Evolutionary conservation across 371 early-diverging fungal species (phyloP), one percentile per base, ranked within the genome.

Genomic region (Mucor plumbeus): DNA sequence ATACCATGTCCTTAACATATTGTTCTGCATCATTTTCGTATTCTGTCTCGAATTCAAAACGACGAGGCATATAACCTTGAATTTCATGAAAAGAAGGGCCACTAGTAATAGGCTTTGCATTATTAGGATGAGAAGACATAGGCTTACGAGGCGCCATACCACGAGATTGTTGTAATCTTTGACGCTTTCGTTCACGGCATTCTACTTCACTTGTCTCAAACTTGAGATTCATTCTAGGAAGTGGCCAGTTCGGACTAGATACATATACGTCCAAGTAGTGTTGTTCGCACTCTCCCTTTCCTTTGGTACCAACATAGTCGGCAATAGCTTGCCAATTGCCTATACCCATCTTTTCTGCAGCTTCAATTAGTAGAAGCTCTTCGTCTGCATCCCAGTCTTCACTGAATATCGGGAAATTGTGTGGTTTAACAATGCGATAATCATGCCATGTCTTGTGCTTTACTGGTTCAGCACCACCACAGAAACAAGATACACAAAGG

Each of bases 281-380:
- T 43, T 88, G 85, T 65, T 94, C 93, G 72, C 96, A 94, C 71
- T 99, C 97, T 36, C 89, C 84, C 57, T 89, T 87, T 34, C 90
- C 89, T 75, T 97, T 97, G 17, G 95, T 92, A 3, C 98, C 96
- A 13, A 99, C 89, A 73, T 97, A 92, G 61, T 92, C 94, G 0
- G 97, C 90, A 48, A 98, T 92, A 47, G 94, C 96, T 70, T 91
- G 92, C 98, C 98, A 99, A 83, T 98, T 99, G 48, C 99, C 99
- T 63, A 99, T 87, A 19, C 99, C 99, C 79, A 88, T 94, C 75
- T 90, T 88, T 72, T 94, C 92, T 35, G 96, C 84, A 5, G 94
- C 97, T 70, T 99, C 97, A 39, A 99, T 90, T 69, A 99, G 83
- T 58, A 97, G 68, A 36, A 98, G 81, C 81, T 99, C 99, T 73